Evolutionary conservation across 2,329 filamentous ascomycete genomes (phyloP), one percentile per base, ranked within the genome.

Genomic region (Claviceps pazoutovae): DNA sequence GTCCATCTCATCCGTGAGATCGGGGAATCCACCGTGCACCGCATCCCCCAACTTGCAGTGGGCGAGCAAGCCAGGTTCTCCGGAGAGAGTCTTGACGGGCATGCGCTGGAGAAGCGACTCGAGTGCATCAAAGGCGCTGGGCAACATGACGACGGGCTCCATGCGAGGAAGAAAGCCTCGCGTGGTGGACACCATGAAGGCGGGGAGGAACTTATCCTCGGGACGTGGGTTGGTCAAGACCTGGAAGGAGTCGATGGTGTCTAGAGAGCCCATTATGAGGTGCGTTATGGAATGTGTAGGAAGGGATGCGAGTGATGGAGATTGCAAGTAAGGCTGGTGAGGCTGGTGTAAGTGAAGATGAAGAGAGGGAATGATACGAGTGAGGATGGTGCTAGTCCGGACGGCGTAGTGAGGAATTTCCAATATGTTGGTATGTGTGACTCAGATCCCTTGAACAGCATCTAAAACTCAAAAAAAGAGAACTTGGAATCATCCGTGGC

Each of bases 101-200:
- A 93, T 87, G 54, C 82, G 80, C 54, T 81, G 74, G 36, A 91
- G 75, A 55, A 95, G 74, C 23, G 79, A 80, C 66, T 87, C 82
- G 37, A 95, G 74, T 4, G 78, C 70, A 38, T 80, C 76, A 63
- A 95, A 96, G 64, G 84, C 84, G 14, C 74, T 58, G 19, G 90
- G 89, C 0, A 95, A 78, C 9, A 73, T 66, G 48, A 73, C 70
- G 58, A 83, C 69, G 45, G 81, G 81, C 56, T 83, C 72, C 64
- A 74, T 74, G 14, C 85, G 78, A 13, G 86, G 85, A 37, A 91
- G 74, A 66, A 89, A 91, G 49, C 86, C 86, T 53, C 84, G 74
- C 4, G 79, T 78, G 21, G 80, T 87, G 45, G 84, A 88, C 41
- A 89, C 84, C 80, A 88, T 87, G 72, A 90, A 90, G 59, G 84